Evolutionary conservation across 805 yeast species (phyloP).

Genomic region (Nakazawaea sp.): DNA sequence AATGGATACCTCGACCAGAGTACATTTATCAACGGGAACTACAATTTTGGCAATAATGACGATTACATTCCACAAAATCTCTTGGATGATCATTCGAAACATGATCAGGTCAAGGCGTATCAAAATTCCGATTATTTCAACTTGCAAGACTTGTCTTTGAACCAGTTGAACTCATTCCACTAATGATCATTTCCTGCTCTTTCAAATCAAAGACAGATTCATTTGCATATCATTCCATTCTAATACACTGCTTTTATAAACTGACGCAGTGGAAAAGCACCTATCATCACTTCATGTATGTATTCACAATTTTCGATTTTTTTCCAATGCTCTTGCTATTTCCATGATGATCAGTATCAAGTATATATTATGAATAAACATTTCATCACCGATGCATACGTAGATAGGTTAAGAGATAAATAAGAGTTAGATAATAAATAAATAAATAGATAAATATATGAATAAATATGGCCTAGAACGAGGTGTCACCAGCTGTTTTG

Average conservation of each 20-base stretch:
- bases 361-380: too few species aligned
- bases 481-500: slow-evolving; percentile 17
- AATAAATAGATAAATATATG: slow-evolving; percentile 1
- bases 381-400: background rate
- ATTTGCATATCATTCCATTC: too few species aligned
- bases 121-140: background rate
- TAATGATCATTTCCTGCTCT: background rate
- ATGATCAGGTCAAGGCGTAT: background rate
- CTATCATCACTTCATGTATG: too few species aligned
- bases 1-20: slow-evolving; percentile 5
- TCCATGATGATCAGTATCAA: too few species aligned
- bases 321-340: too few species aligned
- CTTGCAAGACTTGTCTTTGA: background rate
- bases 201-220: too few species aligned
- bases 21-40: slow-evolving; percentile 5
- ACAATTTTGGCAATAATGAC: background rate
- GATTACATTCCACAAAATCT: background rate
- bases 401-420: background rate
- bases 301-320: too few species aligned
- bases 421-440: slow-evolving; percentile 9
- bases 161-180: slow-evolving; percentile 1
- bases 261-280: too few species aligned
- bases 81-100: background rate
- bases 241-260: too few species aligned
- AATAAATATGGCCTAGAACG: background rate